Percentiles rank a stretch among this genome's conserved stretches.
These are phyloP conservation scores for Raffaelea ambrosiae DNA, from an alignment of 2,329 filamentous ascomycete species.

Conservation along the genomic window DNA sequence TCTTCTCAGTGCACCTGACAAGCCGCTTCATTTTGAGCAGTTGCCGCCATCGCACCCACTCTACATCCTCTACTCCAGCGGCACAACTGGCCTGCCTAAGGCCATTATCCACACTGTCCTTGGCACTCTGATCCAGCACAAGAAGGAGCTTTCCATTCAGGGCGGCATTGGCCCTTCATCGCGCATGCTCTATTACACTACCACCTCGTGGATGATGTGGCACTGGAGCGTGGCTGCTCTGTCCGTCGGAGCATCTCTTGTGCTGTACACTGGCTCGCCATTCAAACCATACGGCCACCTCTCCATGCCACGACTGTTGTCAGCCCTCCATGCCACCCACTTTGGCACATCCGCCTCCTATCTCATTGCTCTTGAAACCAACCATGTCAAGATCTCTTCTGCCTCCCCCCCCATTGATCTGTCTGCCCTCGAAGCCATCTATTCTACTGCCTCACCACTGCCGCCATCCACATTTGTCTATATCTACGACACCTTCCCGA, in stretches of 20 bases:
- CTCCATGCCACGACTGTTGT: slow-evolving; percentile 74
- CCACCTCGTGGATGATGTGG: slow-evolving; percentile 97
- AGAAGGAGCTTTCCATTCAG: slow-evolving; percentile 90
- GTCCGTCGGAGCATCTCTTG: slow-evolving; percentile 70
- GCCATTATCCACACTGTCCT: slow-evolving; percentile 89
- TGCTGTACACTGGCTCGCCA: slow-evolving; percentile 89
- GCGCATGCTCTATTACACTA: slow-evolving; percentile 86
- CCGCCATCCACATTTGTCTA: slow-evolving; percentile 90
- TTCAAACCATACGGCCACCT: slow-evolving; percentile 73
- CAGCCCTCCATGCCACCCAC: slow-evolving; percentile 75
- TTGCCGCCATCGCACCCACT: slow-evolving; percentile 79
- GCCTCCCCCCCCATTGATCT: slow-evolving; percentile 48
- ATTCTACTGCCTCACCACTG: slow-evolving; percentile 86
- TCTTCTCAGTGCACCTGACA: slow-evolving; percentile 29
- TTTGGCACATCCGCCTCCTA: slow-evolving; percentile 96
- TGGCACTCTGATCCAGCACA: slow-evolving; percentile 89
- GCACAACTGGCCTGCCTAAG: slow-evolving; percentile 81
- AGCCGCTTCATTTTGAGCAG: slow-evolving; percentile 59
- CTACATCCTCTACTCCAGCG: slow-evolving; percentile 89
- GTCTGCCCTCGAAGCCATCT: slow-evolving; percentile 68
- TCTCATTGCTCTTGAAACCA: slow-evolving; percentile 81
- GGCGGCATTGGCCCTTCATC: slow-evolving; percentile 67
- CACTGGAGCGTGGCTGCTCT: slow-evolving; percentile 90
- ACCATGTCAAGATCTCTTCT: slow-evolving; percentile 49
- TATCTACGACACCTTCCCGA: slow-evolving; percentile 75